These are phyloP conservation scores for Talaromyces sp. DNA, from an alignment of 2,329 filamentous ascomycete genomes.

Conservation along the genomic window DNA sequence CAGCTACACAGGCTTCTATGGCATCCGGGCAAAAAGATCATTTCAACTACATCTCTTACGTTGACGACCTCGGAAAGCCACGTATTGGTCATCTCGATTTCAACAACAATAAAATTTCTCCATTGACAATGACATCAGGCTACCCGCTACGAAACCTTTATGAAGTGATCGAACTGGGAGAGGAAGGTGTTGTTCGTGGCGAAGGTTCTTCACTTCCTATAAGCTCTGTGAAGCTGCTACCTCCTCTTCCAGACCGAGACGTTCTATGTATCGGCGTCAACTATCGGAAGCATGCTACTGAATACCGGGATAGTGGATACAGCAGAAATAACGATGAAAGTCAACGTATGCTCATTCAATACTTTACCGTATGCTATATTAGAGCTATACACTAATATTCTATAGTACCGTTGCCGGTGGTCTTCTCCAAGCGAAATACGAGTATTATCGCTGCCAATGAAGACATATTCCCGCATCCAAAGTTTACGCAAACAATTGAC, in stretches of 20 bases:
- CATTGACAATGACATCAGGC: neutral
- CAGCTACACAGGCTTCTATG: neutral
- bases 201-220: conserved; percentile 23
- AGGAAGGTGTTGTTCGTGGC: conserved; percentile 27
- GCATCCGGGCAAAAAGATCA: neutral
- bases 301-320: conserved; percentile 46
- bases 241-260: conserved; percentile 47
- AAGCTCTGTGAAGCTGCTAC: conserved; percentile 39
- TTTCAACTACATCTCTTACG: conserved; percentile 2
- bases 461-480: conserved; percentile 42
- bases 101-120: neutral
- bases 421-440: conserved; percentile 52
- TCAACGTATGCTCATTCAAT: no score
- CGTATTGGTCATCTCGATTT: neutral
- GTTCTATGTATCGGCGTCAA: conserved; percentile 55
- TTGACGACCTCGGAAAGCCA: neutral
- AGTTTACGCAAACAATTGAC: conserved; percentile 42
- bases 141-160: conserved; percentile 36
- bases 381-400: conserved; percentile 35
- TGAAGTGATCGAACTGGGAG: conserved; percentile 48
- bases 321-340: no score
- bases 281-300: conserved; percentile 52
- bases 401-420: conserved; percentile 54
- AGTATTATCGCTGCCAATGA: conserved; percentile 49
- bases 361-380: no score